Conservation (phyloP, 176 grass and related monocot species). For the Raddia guianensis region DNA sequence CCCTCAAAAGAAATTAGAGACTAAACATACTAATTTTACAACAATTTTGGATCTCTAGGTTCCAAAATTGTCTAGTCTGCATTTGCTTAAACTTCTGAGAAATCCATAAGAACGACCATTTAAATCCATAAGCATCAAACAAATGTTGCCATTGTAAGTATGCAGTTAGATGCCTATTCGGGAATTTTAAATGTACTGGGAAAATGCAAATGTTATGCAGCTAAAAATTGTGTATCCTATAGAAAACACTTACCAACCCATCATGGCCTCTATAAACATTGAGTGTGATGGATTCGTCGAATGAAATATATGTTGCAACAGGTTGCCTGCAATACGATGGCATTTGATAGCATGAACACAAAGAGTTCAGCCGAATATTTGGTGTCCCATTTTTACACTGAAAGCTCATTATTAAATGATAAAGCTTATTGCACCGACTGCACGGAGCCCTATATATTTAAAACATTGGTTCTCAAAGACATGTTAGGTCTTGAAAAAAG, state of each 20-base stretch:
- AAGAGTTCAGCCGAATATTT: not conserved
- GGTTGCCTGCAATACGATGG: constrained; percentile 50
- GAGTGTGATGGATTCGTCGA: constrained; percentile 63
- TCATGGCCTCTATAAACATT: constrained; percentile 84
- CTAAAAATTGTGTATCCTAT: not conserved
- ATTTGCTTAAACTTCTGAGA: not conserved
- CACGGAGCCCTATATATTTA: no score
- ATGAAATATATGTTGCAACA: constrained; percentile 61
- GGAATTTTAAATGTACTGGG: not conserved
- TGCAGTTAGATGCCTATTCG: not conserved
- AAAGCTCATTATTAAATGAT: no score
- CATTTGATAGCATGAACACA: constrained; percentile 14
- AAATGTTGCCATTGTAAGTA: not conserved
- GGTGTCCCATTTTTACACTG: not conserved
- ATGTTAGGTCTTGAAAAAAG: no score
- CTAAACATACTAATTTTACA: not conserved
- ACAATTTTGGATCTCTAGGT: constrained; percentile 10
- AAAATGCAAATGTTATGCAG: constrained; percentile 7
- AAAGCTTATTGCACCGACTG: no score
- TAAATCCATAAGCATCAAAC: not conserved
- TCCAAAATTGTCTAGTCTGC: not conserved
- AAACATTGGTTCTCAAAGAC: no score
- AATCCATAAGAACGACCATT: not conserved
- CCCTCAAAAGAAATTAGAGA: not conserved
- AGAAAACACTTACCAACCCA: constrained; percentile 64